Conservation (phyloP, 805 yeast species). For the Spathaspora hagerdaliae region DNA sequence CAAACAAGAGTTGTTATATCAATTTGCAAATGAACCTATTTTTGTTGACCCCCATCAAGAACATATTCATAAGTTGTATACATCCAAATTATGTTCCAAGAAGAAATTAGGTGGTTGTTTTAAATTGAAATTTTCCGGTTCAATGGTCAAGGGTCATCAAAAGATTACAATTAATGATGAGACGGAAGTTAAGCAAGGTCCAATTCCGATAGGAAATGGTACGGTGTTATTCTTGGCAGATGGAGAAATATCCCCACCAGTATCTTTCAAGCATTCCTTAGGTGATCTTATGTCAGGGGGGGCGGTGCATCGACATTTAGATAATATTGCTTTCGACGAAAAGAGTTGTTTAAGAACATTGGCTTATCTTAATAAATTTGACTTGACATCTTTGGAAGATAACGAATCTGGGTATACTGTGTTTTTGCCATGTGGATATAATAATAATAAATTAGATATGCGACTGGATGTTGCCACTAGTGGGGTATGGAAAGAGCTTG, state of each 20-base stretch:
- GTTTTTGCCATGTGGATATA: slow-evolving; percentile 65
- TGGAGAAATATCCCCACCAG: slow-evolving; percentile 60
- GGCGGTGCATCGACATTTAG: slow-evolving; percentile 20
- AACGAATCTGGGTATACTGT: slow-evolving; percentile 66
- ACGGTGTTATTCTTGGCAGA: slow-evolving; percentile 64
- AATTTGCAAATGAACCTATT: slow-evolving; percentile 50
- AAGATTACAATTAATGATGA: slow-evolving; percentile 52
- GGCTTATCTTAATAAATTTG: slow-evolving; percentile 49
- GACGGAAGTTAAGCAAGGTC: slow-evolving; percentile 39
- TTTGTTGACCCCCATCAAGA: slow-evolving; percentile 15
- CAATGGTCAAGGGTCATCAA: slow-evolving; percentile 5
- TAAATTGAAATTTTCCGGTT: slow-evolving; percentile 31
- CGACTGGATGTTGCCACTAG: background rate
- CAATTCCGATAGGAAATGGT: slow-evolving; percentile 49
- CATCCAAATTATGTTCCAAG: slow-evolving; percentile 54
- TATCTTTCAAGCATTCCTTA: slow-evolving; percentile 58
- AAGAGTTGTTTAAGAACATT: slow-evolving; percentile 60
- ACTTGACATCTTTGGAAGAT: slow-evolving; percentile 47
- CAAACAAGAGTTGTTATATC: slow-evolving; percentile 50
- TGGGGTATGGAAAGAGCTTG: slow-evolving; percentile 61
- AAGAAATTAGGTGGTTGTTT: slow-evolving; percentile 59
- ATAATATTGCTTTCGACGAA: slow-evolving; percentile 30
- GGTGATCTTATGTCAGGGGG: slow-evolving; percentile 42
- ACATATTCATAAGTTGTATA: slow-evolving; percentile 32
- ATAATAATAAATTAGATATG: slow-evolving; percentile 6